Percentiles rank a stretch among this genome's conserved stretches.
These are phyloP conservation scores for Gloeophyllum trabeum DNA, from an alignment of 768 basidiomycete species.

Conservation along the genomic window DNA sequence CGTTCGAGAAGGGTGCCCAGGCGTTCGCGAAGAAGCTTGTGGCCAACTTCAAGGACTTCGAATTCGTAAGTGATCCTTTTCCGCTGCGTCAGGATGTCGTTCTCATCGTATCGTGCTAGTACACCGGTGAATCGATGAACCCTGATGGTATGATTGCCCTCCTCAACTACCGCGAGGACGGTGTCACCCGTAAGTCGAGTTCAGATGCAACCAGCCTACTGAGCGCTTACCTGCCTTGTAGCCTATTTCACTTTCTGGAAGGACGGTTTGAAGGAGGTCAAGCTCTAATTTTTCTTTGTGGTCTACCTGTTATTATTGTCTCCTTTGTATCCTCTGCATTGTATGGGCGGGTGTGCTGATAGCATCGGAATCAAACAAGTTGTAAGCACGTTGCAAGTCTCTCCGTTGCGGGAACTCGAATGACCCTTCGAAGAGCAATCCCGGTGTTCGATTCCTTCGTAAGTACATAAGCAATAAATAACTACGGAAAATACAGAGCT, in stretches of 20 bases:
- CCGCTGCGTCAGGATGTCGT: background rate
- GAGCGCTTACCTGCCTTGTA: slow-evolving; percentile 13
- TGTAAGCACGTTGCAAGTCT: no score
- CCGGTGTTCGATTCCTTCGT: no score
- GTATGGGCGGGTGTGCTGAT: no score
- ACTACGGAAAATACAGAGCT: no score
- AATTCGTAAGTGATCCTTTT: slow-evolving; percentile 55
- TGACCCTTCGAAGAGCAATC: no score
- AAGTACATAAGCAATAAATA: no score
- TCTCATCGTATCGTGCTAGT: slow-evolving; percentile 28
- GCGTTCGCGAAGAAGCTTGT: slow-evolving; percentile 83
- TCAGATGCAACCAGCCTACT: background rate
- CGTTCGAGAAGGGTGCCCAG: slow-evolving; percentile 75
- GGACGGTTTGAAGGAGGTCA: slow-evolving; percentile 78
- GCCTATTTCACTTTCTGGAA: slow-evolving; percentile 96
- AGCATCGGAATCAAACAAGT: no score
- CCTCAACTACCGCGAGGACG: slow-evolving; percentile 89
- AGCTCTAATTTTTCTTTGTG: slow-evolving; percentile 42
- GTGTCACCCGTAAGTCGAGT: slow-evolving; percentile 58
- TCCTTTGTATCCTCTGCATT: no score
- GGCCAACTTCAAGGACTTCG: slow-evolving; percentile 84
- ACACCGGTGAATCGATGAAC: slow-evolving; percentile 65
- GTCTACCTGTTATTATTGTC: no score
- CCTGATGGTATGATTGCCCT: slow-evolving; percentile 91
- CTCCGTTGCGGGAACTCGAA: no score